Evolutionary conservation across 2,329 filamentous ascomycete genomes (phyloP), one percentile per base, ranked within the genome.

Genomic region (Diaporthe ilicicola): DNA sequence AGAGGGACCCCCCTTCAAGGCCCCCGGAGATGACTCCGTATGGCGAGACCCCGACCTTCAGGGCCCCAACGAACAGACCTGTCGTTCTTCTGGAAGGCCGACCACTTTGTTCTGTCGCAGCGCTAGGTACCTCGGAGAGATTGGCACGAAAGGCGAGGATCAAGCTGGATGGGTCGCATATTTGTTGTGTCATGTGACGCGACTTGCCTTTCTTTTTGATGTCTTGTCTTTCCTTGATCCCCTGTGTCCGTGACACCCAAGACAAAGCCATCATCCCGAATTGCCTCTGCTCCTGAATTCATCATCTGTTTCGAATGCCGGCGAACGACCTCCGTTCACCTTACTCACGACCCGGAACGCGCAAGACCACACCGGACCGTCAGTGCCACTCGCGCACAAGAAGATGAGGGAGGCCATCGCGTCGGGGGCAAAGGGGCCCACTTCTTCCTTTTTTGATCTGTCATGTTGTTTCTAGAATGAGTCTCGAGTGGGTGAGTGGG

Each of bases 61-160:
- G n/a, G n/a, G n/a, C n/a, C n/a, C 64, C 27, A 42, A 32, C 59
- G 44, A 64, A 53, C 39, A 67, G 65, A 67, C 37, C 6, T 42
- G 53, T 50, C 37, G 42, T 50, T 56, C 53, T 59, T 68, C 66
- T 51, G 17, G 53, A 68, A 59, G 66, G 22, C 34, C 29, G 19
- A n/a, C 15, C 17, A 39, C 22, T 34, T 68, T 50, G 65, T 68
- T 68, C 65, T 59, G 65, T 68, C 42, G 65, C 53, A 68, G 53
- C 53, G 54, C 65, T 68, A 68, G 44, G n/a, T 12, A 64, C 44
- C 27, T 37, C 42, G 42, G 44, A 48, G 59, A 64, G 27, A 17
- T 46, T 46, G 39, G 27, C 37, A 12, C 34, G 22, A 27, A 9
- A 19, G 12, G 22, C n/a, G 24, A 24, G 50, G 32, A 22, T 5